phyloP scores from a whole-genome alignment of 225 moss, liverwort and hornwort genomes.

The Anthoceros angustus region DNA sequence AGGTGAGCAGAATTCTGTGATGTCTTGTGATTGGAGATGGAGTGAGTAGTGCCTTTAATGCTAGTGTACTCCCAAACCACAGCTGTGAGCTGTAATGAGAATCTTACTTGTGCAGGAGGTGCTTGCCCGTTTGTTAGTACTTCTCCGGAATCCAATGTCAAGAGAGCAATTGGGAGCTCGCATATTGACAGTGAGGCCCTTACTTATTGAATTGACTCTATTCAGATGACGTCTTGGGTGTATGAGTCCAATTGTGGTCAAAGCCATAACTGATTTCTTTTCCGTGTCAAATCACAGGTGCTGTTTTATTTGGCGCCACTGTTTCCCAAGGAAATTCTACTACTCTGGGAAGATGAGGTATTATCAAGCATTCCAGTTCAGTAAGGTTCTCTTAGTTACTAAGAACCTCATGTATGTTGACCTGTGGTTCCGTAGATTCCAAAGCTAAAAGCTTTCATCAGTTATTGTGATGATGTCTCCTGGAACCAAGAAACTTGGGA shows the following conservation, averaged over 20 bases:
- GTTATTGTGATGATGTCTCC: slow-evolving; percentile 45
- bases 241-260: not conserved
- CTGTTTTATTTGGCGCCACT: slow-evolving; percentile 68
- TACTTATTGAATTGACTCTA: not conserved
- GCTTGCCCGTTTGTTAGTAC: slow-evolving; percentile 38
- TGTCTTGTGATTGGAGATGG: not conserved
- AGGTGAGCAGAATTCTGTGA: slow-evolving; percentile 16
- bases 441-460: slow-evolving; percentile 69
- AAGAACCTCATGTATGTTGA: not conserved
- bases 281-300: slow-evolving; percentile 31
- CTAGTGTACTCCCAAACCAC: not conserved
- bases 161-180: slow-evolving; percentile 78
- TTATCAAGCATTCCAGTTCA: slow-evolving; percentile 6
- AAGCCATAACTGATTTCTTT: not conserved
- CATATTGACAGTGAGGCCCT: slow-evolving; percentile 62
- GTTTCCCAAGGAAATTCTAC: slow-evolving; percentile 58
- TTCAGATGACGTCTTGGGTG: not conserved
- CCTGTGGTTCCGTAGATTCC: slow-evolving; percentile 46
- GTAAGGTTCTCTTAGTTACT: not conserved
- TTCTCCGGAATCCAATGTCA: slow-evolving; percentile 52
- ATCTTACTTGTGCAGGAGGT: slow-evolving; percentile 23
- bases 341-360: slow-evolving; percentile 95
- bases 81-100: not conserved
- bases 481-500: slow-evolving; percentile 87
- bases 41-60: not conserved